phyloP scores from a whole-genome alignment of 2,329 filamentous ascomycete species.

The Epichloe bromicola region DNA sequence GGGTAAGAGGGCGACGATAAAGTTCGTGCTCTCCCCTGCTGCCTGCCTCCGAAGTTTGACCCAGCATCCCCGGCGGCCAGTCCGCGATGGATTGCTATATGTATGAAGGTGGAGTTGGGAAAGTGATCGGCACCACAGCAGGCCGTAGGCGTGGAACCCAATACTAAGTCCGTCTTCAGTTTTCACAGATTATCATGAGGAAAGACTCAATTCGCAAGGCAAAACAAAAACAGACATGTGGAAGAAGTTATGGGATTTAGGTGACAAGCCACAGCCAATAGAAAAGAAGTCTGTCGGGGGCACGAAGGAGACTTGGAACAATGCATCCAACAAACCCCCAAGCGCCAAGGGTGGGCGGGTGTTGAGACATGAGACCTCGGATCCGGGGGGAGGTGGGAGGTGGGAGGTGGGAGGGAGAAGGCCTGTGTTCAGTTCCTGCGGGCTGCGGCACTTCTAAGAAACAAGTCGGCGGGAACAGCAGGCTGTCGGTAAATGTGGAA shows the following conservation, averaged over 20 bases:
- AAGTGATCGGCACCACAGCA: constrained; percentile 1
- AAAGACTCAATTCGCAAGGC: background rate
- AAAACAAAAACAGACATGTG: background rate
- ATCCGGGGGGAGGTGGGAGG: background rate
- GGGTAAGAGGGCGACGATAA: constrained; percentile 6
- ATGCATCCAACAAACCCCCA: background rate
- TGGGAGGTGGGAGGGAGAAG: background rate
- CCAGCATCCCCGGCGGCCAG: background rate
- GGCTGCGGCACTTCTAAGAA: background rate
- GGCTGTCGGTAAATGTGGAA: no score
- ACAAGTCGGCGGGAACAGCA: no score
- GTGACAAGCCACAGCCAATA: constrained; percentile 6
- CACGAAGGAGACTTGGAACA: constrained; percentile 2
- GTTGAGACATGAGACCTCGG: constrained; percentile 3
- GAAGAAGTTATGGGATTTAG: constrained; percentile 3
- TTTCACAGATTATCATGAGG: background rate
- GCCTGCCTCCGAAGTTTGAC: constrained; percentile 3
- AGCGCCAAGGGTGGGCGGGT: constrained; percentile 4
- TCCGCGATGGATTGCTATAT: constrained; percentile 2
- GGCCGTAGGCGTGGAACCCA: background rate
- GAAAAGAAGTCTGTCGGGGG: background rate
- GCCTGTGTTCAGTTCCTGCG: constrained; percentile 1
- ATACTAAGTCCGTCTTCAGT: background rate
- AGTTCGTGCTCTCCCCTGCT: constrained; percentile 6
- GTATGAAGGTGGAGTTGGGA: background rate